Conservation (phyloP, 1,139 yeast species). For the Pneumocystis wakefieldiae region DNA sequence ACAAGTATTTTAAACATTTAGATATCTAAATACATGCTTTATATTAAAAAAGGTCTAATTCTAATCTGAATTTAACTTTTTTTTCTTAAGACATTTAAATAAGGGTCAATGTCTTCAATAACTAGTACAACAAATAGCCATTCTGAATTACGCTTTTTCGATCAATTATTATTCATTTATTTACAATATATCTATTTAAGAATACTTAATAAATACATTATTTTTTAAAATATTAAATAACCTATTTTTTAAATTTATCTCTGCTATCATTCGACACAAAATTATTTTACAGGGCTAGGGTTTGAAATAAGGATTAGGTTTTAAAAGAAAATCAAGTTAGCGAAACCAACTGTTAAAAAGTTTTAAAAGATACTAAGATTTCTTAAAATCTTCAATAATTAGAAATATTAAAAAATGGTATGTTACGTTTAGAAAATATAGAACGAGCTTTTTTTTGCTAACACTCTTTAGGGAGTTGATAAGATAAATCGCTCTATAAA, state of each 20-base stretch:
- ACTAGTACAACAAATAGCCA: background rate
- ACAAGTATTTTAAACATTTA: too few species aligned
- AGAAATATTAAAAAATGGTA: background rate
- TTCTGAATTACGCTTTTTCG: background rate
- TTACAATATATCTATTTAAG: too few species aligned
- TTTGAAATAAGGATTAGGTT: too few species aligned
- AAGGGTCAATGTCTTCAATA: background rate
- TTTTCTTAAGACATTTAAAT: background rate
- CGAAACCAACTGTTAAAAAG: background rate
- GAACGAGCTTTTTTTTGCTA: conserved; percentile 15
- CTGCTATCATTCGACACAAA: too few species aligned
- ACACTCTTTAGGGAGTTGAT: conserved; percentile 78
- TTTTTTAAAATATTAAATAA: too few species aligned
- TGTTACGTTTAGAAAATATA: background rate
- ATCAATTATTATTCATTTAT: too few species aligned
- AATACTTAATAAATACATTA: too few species aligned
- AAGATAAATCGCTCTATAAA: conserved; percentile 90
- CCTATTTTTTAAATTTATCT: background rate
- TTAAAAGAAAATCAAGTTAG: too few species aligned
- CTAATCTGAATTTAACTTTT: background rate
- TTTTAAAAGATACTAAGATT: background rate
- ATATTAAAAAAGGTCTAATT: background rate
- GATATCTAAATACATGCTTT: background rate
- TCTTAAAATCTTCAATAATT: background rate
- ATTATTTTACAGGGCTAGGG: too few species aligned